These are phyloP conservation scores for Solanum etuberosum DNA, from an alignment of 257 asterid species.

Conservation along the genomic window DNA sequence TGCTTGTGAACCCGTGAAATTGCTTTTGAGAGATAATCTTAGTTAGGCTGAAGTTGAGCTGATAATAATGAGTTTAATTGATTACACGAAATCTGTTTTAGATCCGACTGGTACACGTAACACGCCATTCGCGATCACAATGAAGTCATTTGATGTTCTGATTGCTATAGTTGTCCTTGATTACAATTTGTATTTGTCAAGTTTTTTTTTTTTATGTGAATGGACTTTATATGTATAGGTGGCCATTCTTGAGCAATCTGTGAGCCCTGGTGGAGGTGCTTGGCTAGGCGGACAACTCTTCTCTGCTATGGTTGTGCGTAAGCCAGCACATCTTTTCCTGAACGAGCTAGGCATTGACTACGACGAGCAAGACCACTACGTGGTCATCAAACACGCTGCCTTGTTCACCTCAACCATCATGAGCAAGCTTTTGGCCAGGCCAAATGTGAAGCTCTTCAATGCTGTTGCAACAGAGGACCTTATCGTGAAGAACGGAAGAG, in stretches of 20 bases:
- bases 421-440: conserved; percentile 79
- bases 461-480: conserved; percentile 94
- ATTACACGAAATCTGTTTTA: background rate
- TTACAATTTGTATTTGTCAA: background rate
- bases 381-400: conserved; percentile 86
- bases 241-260: conserved; percentile 81
- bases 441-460: conserved; percentile 82
- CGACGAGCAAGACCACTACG: conserved; percentile 82
- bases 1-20: background rate
- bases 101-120: background rate
- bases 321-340: conserved; percentile 73
- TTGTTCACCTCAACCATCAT: conserved; percentile 86
- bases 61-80: background rate
- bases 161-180: background rate
- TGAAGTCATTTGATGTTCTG: background rate
- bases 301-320: conserved; percentile 91
- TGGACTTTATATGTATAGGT: conserved; percentile 11
- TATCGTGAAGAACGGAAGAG: conserved; percentile 67
- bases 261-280: conserved; percentile 91
- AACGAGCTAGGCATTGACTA: conserved; percentile 69
- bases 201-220: background rate
- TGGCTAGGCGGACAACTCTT: conserved; percentile 96
- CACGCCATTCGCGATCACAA: background rate
- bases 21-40: background rate
- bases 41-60: background rate